phyloP scores from a whole-genome alignment of 1,284 basidiomycete genomes.

The Violaceomyces palustris region DNA sequence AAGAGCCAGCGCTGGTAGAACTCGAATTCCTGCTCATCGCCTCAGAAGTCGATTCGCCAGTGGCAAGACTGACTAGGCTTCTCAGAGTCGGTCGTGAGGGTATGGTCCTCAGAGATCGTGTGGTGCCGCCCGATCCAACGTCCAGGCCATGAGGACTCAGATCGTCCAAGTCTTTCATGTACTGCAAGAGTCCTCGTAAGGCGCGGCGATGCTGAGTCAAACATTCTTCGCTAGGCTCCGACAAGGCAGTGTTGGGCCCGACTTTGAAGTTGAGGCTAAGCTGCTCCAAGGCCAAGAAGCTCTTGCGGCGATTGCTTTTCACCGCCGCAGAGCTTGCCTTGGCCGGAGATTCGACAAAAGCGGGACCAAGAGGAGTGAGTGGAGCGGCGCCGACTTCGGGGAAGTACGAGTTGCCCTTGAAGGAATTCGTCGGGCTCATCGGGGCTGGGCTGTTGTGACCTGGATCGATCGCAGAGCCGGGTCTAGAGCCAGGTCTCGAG shows the following conservation, averaged over 20 bases:
- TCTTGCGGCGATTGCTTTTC: no score
- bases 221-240: conserved; percentile 18
- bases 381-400: no score
- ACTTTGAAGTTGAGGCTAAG: not conserved
- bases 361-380: conserved; percentile 2
- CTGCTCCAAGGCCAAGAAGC: conserved; percentile 3
- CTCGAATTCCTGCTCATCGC: conserved; percentile 18
- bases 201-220: conserved; percentile 62
- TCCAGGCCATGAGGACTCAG: conserved; percentile 52
- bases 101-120: not conserved
- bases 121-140: not conserved
- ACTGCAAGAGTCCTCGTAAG: conserved; percentile 83
- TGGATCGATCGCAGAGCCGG: no score
- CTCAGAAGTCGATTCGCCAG: not conserved
- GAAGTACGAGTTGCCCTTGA: no score
- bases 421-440: conserved; percentile 10
- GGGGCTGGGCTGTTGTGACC: conserved; percentile 3
- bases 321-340: not conserved
- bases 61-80: no score
- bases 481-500: conserved; percentile 5
- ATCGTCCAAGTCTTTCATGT: conserved; percentile 90
- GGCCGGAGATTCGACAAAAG: not conserved
- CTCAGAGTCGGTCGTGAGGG: not conserved
- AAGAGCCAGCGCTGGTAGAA: conserved; percentile 20
- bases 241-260: not conserved